Base-by-base conservation (phyloP, 108 stramenopile genomes). In the Epithemia pelagica region DNA sequence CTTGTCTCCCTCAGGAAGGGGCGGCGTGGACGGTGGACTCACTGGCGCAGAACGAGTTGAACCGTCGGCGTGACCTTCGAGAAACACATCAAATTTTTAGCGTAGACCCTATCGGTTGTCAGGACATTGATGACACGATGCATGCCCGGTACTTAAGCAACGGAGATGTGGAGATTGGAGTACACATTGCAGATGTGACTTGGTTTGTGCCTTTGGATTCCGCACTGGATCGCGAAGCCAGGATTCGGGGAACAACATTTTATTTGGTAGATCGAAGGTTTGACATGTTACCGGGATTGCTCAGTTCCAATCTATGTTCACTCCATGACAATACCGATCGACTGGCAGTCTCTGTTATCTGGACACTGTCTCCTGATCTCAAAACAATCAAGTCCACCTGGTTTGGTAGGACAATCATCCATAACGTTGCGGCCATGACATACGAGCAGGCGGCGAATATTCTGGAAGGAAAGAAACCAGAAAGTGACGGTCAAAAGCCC, bases 111-210 rank as follows among this genome's bases (percentile, higher is more conserved):
- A 67, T 68, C 28, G 90, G 90, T 10, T 91, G 90, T 61, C 81
- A 86, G 68, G 80, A 85, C 66, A 84, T 84, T 69, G 83, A 84
- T 67, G 83, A 84, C 58, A 76, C 83, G 8, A 81, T 84, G 77
- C 78, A 80, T 55, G 80, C 71, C 22, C 65, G 61, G 57, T 58
- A 58, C 1, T 78, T 96, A 37, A 73, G 76, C 0, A 90, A 87
- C 74, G 90, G 90, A 54, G 87, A 87, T 59, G 63, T 90, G 32
- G 83, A 89, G 68, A 73, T 92, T 37, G 95, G 95, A 10, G 95
- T 96, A 32, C 95, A 96, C 68, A 96, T 96, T 76, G 95, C 95
- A 0, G 95, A 96, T 69, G 95, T 96, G 2, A 78, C 86, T 2
- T 69, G 94, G 52, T 96, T 96, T 66, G 84, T 96, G 0, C 61